Evolutionary conservation across 2,329 filamentous ascomycete species (phyloP), one percentile per base, ranked within the genome.

Genomic region (Colletotrichum graminicola): DNA sequence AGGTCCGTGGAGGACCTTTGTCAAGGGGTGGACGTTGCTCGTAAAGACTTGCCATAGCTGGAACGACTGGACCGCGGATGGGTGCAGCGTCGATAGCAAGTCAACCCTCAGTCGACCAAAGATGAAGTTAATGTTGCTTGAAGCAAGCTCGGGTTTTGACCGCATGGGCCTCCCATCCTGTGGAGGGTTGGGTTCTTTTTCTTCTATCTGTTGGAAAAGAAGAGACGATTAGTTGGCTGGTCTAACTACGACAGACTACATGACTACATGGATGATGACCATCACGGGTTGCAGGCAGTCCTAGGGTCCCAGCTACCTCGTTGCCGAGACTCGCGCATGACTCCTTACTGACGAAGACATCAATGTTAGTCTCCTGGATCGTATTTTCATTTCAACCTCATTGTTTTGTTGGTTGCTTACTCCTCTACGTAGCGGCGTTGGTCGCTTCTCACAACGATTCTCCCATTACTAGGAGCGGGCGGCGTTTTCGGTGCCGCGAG

Each of bases 11-110:
- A 93, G 89, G 54, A 89, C 81, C 77, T 94, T 94, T 74, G 90
- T 89, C 54, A 94, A 78, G 0, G 93, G 92, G 75, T 95, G 92
- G 64, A 95, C 89, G 71, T 93, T 91, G 59, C 93, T 89, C 5
- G 94, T 82, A 73, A 91, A 94, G 10, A 89, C 83, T 77, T 94
- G 91, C 93, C 93, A 95, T 5, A 95, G 84, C 62, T 86, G 86
- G 75, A 93, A 69, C 2, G 67, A 66, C 41, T 69, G 67, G 1
- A 69, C 36, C 11, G 67, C 62, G 4, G 55, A 69, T 16, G 67
- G 67, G 16, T 69, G 29, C 5, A 69, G 39, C 55, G 55, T 59
- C 10, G 34, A 47, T 11, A 32, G 54, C 21, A 47, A 55, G 8
- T 69, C 43, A 5, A 36, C 8, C 21, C 21, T 84, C 81, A 59